A percentile compares a stretch with the other conserved stretches of the same genome.
These are phyloP conservation scores for Trichosporon inkin DNA, from an alignment of 1,284 basidiomycete genomes.

Conservation along the genomic window DNA sequence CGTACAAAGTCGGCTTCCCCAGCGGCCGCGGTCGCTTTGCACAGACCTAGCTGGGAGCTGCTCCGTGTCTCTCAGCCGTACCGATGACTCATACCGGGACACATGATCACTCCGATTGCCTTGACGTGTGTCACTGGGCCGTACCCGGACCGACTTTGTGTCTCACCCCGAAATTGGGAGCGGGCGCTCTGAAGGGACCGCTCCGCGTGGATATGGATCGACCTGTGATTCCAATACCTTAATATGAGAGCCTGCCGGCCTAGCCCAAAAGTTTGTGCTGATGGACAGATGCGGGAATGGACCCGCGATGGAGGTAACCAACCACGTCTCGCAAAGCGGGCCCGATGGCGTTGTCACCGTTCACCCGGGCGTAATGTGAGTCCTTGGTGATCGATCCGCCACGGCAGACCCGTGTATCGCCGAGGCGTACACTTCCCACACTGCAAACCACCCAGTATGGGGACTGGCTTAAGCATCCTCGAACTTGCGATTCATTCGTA, in stretches of 20 bases:
- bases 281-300: conserved; percentile 18
- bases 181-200: background rate
- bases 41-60: too few species aligned
- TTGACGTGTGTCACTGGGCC: background rate
- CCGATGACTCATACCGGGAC: background rate
- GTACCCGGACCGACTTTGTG: background rate
- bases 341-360: background rate
- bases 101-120: background rate
- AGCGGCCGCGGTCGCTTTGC: too few species aligned
- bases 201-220: background rate
- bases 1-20: too few species aligned
- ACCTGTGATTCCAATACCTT: background rate
- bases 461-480: too few species aligned
- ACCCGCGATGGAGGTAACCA: conserved; percentile 21
- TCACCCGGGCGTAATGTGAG: conserved; percentile 2
- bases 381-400: background rate
- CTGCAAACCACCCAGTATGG: too few species aligned
- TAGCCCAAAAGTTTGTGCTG: background rate
- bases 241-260: background rate
- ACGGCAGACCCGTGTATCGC: too few species aligned
- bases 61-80: too few species aligned
- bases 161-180: background rate
- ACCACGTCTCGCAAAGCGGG: conserved; percentile 9
- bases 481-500: too few species aligned
- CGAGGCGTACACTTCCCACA: too few species aligned